Evolutionary conservation across 345 rosid genomes (phyloP).

Genomic region (Camelina neglecta): DNA sequence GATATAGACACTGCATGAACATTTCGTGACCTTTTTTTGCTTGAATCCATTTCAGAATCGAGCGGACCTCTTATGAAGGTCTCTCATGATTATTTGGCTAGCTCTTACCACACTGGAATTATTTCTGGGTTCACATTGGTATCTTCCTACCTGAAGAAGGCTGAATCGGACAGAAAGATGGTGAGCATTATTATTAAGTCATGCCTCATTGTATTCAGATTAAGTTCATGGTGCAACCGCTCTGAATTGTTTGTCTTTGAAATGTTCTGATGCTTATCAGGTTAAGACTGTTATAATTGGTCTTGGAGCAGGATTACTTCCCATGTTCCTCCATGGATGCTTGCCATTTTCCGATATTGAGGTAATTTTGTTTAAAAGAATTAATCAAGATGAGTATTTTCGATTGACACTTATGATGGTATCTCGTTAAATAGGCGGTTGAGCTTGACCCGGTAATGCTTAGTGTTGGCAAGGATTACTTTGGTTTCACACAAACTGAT

Average conservation of each 20-base stretch:
- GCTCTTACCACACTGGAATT: conserved; percentile 87
- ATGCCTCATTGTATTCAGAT: neutral
- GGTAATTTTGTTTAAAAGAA: conserved; percentile 50
- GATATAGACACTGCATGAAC: neutral
- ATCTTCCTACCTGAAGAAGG: conserved; percentile 68
- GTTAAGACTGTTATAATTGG: conserved; percentile 82
- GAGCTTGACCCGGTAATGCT: conserved; percentile 78
- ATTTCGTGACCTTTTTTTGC: conserved; percentile 5
- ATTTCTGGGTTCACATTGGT: conserved; percentile 80
- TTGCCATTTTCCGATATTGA: conserved; percentile 65
- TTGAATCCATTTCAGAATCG: conserved; percentile 47
- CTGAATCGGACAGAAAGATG: conserved; percentile 55
- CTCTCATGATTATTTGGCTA: conserved; percentile 83
- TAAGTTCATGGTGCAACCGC: neutral
- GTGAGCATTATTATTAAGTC: conserved; percentile 48
- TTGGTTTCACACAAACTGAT: conserved; percentile 63
- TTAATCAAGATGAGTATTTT: conserved; percentile 11
- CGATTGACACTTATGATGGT: conserved; percentile 6
- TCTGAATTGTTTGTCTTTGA: neutral
- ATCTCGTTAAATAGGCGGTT: conserved; percentile 61
- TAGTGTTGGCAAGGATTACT: conserved; percentile 68
- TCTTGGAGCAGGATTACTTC: conserved; percentile 97
- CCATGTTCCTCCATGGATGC: conserved; percentile 86
- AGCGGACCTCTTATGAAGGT: conserved; percentile 51
- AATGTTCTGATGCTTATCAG: conserved; percentile 47